phyloP scores from a whole-genome alignment of 2,329 filamentous ascomycete genomes.

The Bipolaris cookei region DNA sequence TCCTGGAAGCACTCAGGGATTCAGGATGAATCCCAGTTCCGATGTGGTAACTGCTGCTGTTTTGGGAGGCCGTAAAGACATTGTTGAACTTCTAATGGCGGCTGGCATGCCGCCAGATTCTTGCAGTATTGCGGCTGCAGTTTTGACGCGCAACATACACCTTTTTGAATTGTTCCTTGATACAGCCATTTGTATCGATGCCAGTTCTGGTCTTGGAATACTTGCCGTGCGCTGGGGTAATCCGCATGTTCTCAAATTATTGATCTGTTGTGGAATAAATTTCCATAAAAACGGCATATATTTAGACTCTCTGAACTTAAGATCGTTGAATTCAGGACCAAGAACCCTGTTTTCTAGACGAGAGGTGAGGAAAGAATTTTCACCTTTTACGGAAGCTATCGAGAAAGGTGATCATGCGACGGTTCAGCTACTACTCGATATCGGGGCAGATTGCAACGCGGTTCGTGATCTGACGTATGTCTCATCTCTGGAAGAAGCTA shows the following conservation, averaged over 20 bases:
- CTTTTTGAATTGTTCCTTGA: background rate
- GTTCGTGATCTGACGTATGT: accelerated
- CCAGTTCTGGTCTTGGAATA: background rate
- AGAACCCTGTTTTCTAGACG: too few relatives aligned
- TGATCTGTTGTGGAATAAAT: background rate
- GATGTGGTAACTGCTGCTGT: background rate
- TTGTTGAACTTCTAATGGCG: background rate
- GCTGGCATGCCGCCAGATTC: background rate
- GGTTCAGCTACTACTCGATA: background rate
- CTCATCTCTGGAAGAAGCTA: background rate
- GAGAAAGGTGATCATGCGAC: background rate
- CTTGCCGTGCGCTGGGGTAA: background rate
- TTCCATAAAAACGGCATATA: accelerated
- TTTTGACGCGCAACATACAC: background rate
- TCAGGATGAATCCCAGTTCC: too few relatives aligned
- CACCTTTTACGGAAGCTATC: background rate
- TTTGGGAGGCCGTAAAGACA: background rate
- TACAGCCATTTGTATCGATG: background rate
- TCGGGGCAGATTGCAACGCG: background rate
- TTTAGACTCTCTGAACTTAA: background rate
- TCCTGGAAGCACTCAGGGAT: too few relatives aligned
- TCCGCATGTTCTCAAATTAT: background rate
- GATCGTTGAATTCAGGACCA: background rate
- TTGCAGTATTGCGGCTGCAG: background rate
- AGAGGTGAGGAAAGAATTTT: too few relatives aligned